These are phyloP conservation scores for Vitis riparia DNA, from an alignment of 164 flowering plant genomes.

Conservation along the genomic window DNA sequence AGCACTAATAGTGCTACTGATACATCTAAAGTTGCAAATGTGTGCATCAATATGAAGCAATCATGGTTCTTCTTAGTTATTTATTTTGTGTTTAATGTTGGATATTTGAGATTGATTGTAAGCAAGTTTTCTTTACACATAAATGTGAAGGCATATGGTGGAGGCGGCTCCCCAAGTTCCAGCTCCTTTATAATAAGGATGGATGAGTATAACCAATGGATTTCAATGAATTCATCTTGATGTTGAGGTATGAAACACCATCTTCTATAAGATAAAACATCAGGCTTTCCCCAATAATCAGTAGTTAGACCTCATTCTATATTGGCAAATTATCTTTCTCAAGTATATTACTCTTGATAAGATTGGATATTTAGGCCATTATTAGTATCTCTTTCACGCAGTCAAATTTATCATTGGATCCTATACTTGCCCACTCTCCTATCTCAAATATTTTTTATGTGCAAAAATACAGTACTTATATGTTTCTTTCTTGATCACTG, in stretches of 20 bases:
- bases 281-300: not conserved
- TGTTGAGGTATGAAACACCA: constrained; percentile 15
- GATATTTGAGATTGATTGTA: not conserved
- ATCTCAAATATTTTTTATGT: not conserved
- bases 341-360: not conserved
- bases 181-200: constrained; percentile 91
- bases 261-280: not conserved
- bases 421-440: not conserved
- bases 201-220: constrained; percentile 92
- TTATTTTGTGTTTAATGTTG: not conserved
- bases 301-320: not conserved
- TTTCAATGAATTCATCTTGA: constrained; percentile 19
- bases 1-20: constrained; percentile 65
- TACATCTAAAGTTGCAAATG: constrained; percentile 94
- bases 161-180: constrained; percentile 75
- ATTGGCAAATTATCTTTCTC: not conserved
- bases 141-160: constrained; percentile 82
- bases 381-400: not conserved
- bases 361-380: not conserved
- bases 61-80: not conserved
- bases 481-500: not conserved
- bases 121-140: constrained; percentile 2
- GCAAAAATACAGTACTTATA: not conserved
- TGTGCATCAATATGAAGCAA: constrained; percentile 14
- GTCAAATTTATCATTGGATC: not conserved